Percentiles rank a stretch among this genome's conserved stretches.
These are phyloP conservation scores for Multifurca ochricompacta DNA, from an alignment of 768 basidiomycete species.

Conservation along the genomic window DNA sequence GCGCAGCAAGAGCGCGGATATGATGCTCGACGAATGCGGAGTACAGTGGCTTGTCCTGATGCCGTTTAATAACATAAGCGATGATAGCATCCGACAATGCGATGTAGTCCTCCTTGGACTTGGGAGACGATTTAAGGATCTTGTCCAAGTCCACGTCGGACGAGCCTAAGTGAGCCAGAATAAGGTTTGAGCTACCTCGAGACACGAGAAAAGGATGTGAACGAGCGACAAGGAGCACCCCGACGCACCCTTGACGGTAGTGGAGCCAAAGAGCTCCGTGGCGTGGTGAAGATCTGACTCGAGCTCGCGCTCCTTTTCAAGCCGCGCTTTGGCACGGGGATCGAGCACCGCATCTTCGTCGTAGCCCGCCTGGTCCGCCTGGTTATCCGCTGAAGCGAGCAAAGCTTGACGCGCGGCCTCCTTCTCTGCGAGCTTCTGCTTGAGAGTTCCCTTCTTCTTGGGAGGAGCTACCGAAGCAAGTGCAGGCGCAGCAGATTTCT, in stretches of 20 bases:
- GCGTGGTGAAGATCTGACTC: conserved; percentile 84
- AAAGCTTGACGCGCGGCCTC: conserved; percentile 62
- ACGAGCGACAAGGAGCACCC: background rate
- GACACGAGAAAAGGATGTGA: background rate
- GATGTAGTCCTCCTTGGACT: conserved; percentile 84
- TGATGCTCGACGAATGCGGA: conserved; percentile 78
- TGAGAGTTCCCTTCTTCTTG: conserved; percentile 90
- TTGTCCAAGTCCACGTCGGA: conserved; percentile 60
- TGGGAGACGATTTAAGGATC: conserved; percentile 70
- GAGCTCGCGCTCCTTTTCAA: conserved; percentile 75
- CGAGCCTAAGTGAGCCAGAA: conserved; percentile 39
- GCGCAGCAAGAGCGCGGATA: conserved; percentile 61
- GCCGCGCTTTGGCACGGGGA: conserved; percentile 66
- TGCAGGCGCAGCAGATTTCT: conserved; percentile 36
- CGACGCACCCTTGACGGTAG: conserved; percentile 52
- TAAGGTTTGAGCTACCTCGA: background rate
- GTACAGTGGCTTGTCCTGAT: conserved; percentile 79
- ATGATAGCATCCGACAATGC: conserved; percentile 66
- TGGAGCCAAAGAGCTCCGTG: conserved; percentile 68
- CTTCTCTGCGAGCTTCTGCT: conserved; percentile 88
- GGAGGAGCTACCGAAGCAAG: conserved; percentile 52
- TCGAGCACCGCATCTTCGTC: conserved; percentile 62
- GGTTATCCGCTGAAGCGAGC: conserved; percentile 35
- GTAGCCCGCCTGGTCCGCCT: conserved; percentile 45
- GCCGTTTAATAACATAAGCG: conserved; percentile 66